These are phyloP conservation scores for Ophiostoma triangulosporum DNA, from an alignment of 2,329 filamentous ascomycete species.

Conservation along the genomic window DNA sequence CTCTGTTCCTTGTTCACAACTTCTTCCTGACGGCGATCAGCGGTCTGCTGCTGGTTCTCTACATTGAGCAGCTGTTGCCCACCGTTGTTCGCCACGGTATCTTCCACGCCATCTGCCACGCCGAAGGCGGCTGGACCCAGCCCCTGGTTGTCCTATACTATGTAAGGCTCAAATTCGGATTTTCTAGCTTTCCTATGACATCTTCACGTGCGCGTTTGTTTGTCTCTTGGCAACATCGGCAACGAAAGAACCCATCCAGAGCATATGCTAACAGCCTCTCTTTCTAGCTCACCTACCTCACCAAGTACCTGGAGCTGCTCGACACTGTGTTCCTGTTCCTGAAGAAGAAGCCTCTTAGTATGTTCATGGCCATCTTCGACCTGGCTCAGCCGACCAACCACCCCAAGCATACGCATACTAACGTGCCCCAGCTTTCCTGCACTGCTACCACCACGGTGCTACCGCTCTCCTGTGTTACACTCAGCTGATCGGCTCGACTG, in stretches of 20 bases:
- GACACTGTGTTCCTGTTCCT: conserved; percentile 95
- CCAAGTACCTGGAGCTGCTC: conserved; percentile 90
- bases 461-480: conserved; percentile 97
- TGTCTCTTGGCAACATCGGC: background rate
- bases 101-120: conserved; percentile 77
- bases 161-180: too few relatives aligned
- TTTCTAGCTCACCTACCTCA: conserved; percentile 82
- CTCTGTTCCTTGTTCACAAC: conserved; percentile 92
- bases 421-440: conserved; percentile 61
- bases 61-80: conserved; percentile 80
- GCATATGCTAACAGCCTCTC: conserved; percentile 24
- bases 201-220: background rate
- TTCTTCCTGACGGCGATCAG: conserved; percentile 83
- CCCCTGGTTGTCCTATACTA: conserved; percentile 92
- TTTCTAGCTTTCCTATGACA: conserved; percentile 14
- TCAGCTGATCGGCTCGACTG: conserved; percentile 81
- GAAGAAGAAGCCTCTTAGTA: conserved; percentile 97
- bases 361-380: conserved; percentile 16
- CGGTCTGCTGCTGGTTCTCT: conserved; percentile 65
- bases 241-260: background rate
- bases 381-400: background rate
- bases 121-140: conserved; percentile 81
- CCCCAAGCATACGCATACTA: background rate
- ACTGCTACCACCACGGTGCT: conserved; percentile 97
- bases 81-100: conserved; percentile 68